Base-by-base conservation (phyloP, 352 stramenopile species). In the Blastocystis sp. region DNA sequence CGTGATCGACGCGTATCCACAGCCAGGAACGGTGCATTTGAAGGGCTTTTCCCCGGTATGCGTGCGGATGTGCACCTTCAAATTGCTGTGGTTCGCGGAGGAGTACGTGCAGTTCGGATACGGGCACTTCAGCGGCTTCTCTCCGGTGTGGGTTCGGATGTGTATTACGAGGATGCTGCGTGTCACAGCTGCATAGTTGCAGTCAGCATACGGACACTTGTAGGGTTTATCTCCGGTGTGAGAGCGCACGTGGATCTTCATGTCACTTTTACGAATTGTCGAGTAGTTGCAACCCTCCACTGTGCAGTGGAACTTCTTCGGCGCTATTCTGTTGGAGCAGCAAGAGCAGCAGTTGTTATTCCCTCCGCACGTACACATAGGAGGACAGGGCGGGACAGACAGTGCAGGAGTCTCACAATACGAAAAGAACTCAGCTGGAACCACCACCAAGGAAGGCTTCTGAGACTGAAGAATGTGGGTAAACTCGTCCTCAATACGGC, bases 211-310 rank as follows among this genome's bases (percentile, higher is more conserved):
- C 5, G 66, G 45, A 45, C 78, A 89, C 47, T 89, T 89, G 26
- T 89, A 89, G 37, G 78, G 78, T 47, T 79, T 76, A 34, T 89
- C 78, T 34, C 78, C 78, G 13, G 78, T 89, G 64, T 89, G 78
- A 8, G 63, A 76, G 24, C 45, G 55, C 18, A 76, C 26, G 39
- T 89, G 78, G 7, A 62, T 76, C 59, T 76, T 73, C 64, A 88
- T 59, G 47, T 76, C 64, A 39, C 64, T 88, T 24, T 76, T 73
- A 3, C 64, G 59, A 37, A 76, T 88, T 7, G 76, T 76, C 0
- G 76, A 88, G 41, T 88, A 88, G 39, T 55, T 88, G 64, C 76
- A 88, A 37, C 76, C 76, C 18, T 68, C 45, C 39, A 62, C 34
- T 11, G 76, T 88, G 53, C 76, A 88, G 41, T 73, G 55, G 41